phyloP scores from a whole-genome alignment of 129 eudicot genomes.

The Pseudognaphalium luteoalbum region DNA sequence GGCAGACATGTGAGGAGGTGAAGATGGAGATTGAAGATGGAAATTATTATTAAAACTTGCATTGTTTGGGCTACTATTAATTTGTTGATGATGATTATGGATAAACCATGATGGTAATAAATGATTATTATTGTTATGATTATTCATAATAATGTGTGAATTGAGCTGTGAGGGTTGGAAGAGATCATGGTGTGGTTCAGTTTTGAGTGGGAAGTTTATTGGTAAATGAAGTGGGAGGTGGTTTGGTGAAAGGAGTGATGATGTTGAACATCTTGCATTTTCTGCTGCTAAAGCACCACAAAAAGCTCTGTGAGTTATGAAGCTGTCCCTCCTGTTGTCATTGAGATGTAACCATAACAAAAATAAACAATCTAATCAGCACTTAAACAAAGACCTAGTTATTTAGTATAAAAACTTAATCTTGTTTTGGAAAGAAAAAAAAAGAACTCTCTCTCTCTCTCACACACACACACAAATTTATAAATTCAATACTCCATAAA shows the following conservation, averaged over 20 bases:
- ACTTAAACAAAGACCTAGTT: slow-evolving; percentile 19
- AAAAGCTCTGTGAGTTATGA: slow-evolving; percentile 79
- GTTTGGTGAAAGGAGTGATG: slow-evolving; percentile 36
- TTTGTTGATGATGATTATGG: slow-evolving; percentile 36
- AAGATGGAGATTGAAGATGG: slow-evolving; percentile 14
- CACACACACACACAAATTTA: background rate
- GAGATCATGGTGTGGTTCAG: slow-evolving; percentile 35
- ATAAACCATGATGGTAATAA: slow-evolving; percentile 33
- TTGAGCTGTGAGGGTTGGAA: slow-evolving; percentile 35
- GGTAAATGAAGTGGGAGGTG: slow-evolving; percentile 36
- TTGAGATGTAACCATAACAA: slow-evolving; percentile 30
- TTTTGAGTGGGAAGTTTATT: slow-evolving; percentile 44
- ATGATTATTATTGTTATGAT: slow-evolving; percentile 19
- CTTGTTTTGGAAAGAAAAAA: background rate
- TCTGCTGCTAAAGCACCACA: slow-evolving; percentile 78
- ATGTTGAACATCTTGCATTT: slow-evolving; percentile 47
- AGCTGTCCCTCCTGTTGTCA: slow-evolving; percentile 73
- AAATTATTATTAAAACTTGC: slow-evolving; percentile 21
- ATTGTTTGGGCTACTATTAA: slow-evolving; percentile 49
- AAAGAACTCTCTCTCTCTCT: background rate
- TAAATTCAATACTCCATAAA: too few relatives aligned
- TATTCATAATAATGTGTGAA: slow-evolving; percentile 29
- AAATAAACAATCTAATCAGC: slow-evolving; percentile 22
- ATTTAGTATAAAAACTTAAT: too few relatives aligned
- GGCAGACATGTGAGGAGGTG: slow-evolving; percentile 64